phyloP scores from a whole-genome alignment of 2,329 filamentous ascomycete species.

The Colletotrichum acutatum region DNA sequence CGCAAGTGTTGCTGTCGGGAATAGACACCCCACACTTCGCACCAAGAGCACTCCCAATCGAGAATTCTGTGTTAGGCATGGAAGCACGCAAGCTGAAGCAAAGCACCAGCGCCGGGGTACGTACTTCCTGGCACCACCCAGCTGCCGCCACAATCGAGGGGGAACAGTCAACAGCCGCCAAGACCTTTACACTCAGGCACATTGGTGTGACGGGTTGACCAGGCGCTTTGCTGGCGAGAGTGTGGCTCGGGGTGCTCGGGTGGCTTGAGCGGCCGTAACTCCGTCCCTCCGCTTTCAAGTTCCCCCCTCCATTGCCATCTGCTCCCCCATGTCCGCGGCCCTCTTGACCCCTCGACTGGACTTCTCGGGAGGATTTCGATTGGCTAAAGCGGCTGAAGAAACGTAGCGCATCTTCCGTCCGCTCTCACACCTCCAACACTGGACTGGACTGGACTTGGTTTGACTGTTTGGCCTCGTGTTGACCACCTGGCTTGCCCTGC shows the following conservation, averaged over 20 bases:
- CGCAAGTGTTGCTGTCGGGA: constrained; percentile 2
- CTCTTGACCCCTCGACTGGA: not conserved
- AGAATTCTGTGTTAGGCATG: not conserved
- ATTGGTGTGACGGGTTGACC: not conserved
- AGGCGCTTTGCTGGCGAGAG: not conserved
- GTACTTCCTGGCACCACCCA: not conserved
- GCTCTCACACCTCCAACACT: constrained; percentile 3
- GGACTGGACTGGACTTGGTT: not conserved
- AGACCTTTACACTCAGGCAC: constrained; percentile 11
- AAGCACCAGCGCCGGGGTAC: not conserved
- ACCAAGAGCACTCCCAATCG: not conserved
- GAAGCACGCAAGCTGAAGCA: too few relatives aligned
- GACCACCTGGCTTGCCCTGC: constrained; percentile 5
- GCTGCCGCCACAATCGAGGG: not conserved
- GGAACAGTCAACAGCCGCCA: constrained; percentile 2
- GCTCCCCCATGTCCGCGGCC: not conserved
- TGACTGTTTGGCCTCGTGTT: constrained; percentile 2
- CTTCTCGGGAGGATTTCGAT: not conserved
- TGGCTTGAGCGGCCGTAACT: constrained; percentile 25
- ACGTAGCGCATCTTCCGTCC: constrained; percentile 5
- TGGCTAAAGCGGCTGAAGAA: constrained; percentile 28
- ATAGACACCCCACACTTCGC: constrained; percentile 11
- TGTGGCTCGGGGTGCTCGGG: constrained; percentile 31
- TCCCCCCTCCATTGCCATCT: not conserved
- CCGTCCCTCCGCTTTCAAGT: too few relatives aligned